Base-by-base conservation (phyloP, 257 asterid species). In the Solanum rostratum region DNA sequence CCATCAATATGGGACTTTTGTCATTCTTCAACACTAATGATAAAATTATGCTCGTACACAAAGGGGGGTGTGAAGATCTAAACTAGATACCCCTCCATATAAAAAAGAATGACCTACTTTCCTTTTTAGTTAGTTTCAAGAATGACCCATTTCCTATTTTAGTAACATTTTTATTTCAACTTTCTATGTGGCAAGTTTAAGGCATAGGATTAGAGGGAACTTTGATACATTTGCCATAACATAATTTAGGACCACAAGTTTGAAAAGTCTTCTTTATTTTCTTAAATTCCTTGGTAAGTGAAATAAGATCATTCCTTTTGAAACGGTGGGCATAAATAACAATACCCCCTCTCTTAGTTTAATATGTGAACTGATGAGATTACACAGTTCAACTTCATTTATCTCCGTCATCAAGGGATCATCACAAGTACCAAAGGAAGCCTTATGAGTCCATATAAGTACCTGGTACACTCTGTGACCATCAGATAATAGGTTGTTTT, bases 391-490 rank as follows among this genome's bases (percentile, higher is more conserved):
- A 15, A 76, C 45, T 49, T 49, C 81, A 14, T 74, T 41, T 22
- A 46, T 46, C 60, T 22, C 8, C 11, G 1, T 74, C 41, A 49
- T 49, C 16, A 70, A 41, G 33, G 62, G 49, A 49, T 76, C 81
- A 76, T 49, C 81, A 76, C 62, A 76, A 76, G 45, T 24, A 76
- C 81, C 62, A 76, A 76, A 24, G 74, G 78, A 66, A 83, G 63
- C 78, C 45, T 46, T 19, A 39, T 18, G 49, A 29, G 85, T 49
- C 80, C 80, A 83, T 52, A 65, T 45, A 89, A 43, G 68, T 88
- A 96, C 99, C 99, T 96, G 99, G 90, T 86, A 87, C 95, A 96
- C 92, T 91, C 99, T 91, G 98, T 97, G 94, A 87, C 6, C 88
- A 93, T 96, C 99, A 69, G 98, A 89, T 29, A 96, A 91, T 85